phyloP scores from a whole-genome alignment of 1,139 yeast species.

The Protomyces macrosporus region DNA sequence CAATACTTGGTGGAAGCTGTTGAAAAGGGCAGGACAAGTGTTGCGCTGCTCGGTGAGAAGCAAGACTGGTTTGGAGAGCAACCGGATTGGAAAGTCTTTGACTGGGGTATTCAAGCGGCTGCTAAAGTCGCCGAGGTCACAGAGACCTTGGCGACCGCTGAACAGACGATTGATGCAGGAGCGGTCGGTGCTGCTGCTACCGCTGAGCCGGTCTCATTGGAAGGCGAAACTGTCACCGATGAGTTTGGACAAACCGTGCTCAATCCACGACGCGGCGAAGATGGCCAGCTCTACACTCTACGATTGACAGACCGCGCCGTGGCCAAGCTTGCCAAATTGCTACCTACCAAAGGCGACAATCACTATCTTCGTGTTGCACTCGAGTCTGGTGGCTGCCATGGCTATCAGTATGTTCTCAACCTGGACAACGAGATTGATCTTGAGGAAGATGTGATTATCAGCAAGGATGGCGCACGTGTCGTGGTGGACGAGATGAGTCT shows the following conservation, averaged over 20 bases:
- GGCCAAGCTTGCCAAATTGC: not conserved
- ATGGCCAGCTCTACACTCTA: not conserved
- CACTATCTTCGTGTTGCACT: slow-evolving; percentile 72
- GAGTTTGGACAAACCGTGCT: not conserved
- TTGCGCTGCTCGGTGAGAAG: slow-evolving; percentile 31
- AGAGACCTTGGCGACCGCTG: not conserved
- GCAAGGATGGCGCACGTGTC: slow-evolving; percentile 62
- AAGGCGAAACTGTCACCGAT: not conserved
- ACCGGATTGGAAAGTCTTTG: slow-evolving; percentile 29
- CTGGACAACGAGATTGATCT: slow-evolving; percentile 47
- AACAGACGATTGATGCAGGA: not conserved
- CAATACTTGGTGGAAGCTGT: slow-evolving; percentile 47
- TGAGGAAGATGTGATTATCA: slow-evolving; percentile 49
- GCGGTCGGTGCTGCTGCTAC: not conserved
- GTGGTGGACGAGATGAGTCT: slow-evolving; percentile 76
- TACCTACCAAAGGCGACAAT: slow-evolving; percentile 37
- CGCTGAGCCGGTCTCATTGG: not conserved
- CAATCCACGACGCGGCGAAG: slow-evolving; percentile 7
- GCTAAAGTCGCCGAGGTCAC: not conserved
- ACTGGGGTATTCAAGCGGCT: slow-evolving; percentile 22
- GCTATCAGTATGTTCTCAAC: slow-evolving; percentile 80
- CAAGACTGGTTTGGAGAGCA: slow-evolving; percentile 27
- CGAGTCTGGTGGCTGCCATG: slow-evolving; percentile 98
- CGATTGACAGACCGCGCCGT: slow-evolving; percentile 12
- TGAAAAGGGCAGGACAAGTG: slow-evolving; percentile 23